Conservation (phyloP, 306 rosid species). For the Notholithocarpus densiflorus region DNA sequence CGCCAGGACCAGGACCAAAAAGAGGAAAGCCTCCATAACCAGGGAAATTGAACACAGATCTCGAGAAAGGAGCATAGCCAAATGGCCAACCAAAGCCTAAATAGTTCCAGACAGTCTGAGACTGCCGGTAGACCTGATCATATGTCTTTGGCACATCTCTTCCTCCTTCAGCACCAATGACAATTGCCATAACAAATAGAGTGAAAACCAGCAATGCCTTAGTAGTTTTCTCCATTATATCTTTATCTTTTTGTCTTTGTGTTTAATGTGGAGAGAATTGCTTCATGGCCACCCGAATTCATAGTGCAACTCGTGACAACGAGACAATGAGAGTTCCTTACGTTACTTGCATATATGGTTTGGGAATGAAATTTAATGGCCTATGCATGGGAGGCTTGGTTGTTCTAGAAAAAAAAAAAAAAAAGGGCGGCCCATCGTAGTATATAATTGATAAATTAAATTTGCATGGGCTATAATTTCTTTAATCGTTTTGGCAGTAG, state of each 20-base stretch:
- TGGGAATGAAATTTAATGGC: too few relatives aligned
- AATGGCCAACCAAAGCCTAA: not conserved
- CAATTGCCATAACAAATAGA: constrained; percentile 7
- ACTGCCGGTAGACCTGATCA: not conserved
- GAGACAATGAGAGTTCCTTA: too few relatives aligned
- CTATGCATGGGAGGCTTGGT: too few relatives aligned
- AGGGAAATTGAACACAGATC: not conserved
- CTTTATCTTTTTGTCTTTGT: too few relatives aligned
- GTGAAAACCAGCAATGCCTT: too few relatives aligned
- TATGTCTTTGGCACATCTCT: constrained; percentile 18
- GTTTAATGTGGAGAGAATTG: too few relatives aligned
- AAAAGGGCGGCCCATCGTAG: not conserved
- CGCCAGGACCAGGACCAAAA: not conserved
- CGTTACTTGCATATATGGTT: too few relatives aligned
- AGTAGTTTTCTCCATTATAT: too few relatives aligned
- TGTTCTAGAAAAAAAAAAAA: too few relatives aligned
- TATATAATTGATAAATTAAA: not conserved
- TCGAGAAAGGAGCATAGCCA: not conserved
- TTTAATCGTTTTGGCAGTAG: not conserved
- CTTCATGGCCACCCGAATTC: too few relatives aligned
- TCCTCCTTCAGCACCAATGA: constrained; percentile 27
- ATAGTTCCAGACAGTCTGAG: not conserved
- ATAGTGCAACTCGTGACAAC: too few relatives aligned
- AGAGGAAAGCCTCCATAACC: not conserved
- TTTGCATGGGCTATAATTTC: not conserved